Base-by-base conservation (phyloP, 345 rosid genomes). In the Triadica sebifera region DNA sequence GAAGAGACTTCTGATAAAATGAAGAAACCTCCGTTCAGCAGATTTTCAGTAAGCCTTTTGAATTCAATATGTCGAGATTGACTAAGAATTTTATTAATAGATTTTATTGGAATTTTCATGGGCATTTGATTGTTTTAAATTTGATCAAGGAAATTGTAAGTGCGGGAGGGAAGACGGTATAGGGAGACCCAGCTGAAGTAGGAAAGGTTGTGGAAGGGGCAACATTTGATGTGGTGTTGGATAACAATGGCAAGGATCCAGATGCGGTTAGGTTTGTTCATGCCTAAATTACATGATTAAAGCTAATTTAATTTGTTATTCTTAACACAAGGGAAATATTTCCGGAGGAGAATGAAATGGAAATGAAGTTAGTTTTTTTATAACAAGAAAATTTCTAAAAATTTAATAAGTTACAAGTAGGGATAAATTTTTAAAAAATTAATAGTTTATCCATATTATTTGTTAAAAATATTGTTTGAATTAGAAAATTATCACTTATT, bases 161-260 rank as follows among this genome's bases (percentile, higher is more conserved):
- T 75, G 92, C 81, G 41, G 98, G 98, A 73, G 98, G 99, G 39
- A 86, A 89, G 80, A 90, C 97, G 0, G 87, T 87, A 25, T 95
- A 98, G 99, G 99, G 98, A 75, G 86, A 87, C 60, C 99, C 99
- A 0, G 86, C 89, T 0, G 90, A 87, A 16, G 86, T 91, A 12
- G 99, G 89, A 53, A 88, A 83, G 47, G 88, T 76, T 0, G 80
- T 93, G 78, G 97, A 78, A 74, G 93, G 87, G 8, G 88, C 77
- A 71, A 71, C 87, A 58, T 93, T 91, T 69, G 97, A 95, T 80
- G 96, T 88, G 65, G 99, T 94, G 63, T 82, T 94, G 59, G 97
- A 94, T 70, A 93, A 95, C 86, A 95, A 95, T 75, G 99, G 98
- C 86, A 95, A 95, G 86, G 89, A 90, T 75, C 79, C 91, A 41